Evolutionary conservation across 1,284 basidiomycete species (phyloP).

Genomic region (Cystobasidiaceae sp.): DNA sequence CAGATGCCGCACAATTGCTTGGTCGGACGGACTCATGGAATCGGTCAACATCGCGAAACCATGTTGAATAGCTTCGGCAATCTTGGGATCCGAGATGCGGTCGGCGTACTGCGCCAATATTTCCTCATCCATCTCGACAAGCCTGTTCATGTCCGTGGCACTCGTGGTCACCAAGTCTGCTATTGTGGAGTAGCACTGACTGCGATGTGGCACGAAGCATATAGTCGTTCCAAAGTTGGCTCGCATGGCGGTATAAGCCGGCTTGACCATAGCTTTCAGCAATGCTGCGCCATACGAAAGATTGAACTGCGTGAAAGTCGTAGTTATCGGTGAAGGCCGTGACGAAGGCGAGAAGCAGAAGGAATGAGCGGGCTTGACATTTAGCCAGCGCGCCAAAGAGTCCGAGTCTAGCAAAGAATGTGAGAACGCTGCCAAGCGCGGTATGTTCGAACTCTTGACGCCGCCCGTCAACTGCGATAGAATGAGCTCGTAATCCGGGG

Average conservation of each 20-base stretch:
- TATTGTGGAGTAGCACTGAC: constrained; percentile 72
- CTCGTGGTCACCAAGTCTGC: constrained; percentile 82
- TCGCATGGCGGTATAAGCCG: constrained; percentile 61
- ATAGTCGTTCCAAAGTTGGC: constrained; percentile 57
- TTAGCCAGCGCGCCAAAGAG: constrained; percentile 78
- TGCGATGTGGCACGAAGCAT: constrained; percentile 86
- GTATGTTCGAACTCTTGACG: constrained; percentile 49
- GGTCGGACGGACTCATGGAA: constrained; percentile 65
- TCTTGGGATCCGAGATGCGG: constrained; percentile 60
- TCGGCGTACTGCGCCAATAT: constrained; percentile 56
- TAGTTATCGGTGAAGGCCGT: constrained; percentile 71
- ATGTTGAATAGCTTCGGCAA: constrained; percentile 73
- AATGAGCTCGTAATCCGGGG: constrained; percentile 75
- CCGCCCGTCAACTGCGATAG: constrained; percentile 62
- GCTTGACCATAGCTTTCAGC: constrained; percentile 88
- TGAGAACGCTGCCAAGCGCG: constrained; percentile 71
- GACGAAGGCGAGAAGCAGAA: constrained; percentile 78
- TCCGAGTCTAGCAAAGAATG: constrained; percentile 72
- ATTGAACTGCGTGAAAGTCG: constrained; percentile 71
- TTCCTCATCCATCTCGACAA: constrained; percentile 44
- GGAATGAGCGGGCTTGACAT: constrained; percentile 57
- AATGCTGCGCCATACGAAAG: constrained; percentile 80
- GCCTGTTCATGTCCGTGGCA: constrained; percentile 68
- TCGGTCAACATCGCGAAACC: constrained; percentile 85
- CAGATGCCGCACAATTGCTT: constrained; percentile 71